Evolutionary conservation across 2,329 filamentous ascomycete genomes (phyloP).

Genomic region (Trichoderma pleuroti): DNA sequence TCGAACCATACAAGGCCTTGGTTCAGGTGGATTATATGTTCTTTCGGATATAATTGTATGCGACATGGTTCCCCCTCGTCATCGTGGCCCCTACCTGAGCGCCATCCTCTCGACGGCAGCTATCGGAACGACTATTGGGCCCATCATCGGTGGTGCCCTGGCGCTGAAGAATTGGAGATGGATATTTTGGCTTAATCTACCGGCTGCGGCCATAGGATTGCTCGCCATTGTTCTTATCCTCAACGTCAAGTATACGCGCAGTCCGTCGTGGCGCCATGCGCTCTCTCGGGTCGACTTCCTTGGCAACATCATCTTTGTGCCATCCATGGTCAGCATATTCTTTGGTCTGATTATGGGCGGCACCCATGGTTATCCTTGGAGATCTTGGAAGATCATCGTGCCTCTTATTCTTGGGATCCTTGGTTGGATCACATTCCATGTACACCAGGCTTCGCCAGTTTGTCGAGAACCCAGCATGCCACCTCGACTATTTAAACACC

Average conservation of each 20-base stretch:
- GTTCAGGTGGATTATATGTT: conserved; percentile 31
- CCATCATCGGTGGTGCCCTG: conserved; percentile 32
- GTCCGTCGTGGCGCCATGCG: conserved; percentile 1
- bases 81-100: conserved; percentile 42
- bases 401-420: conserved; percentile 41
- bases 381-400: conserved; percentile 33
- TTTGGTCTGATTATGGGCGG: conserved; percentile 41
- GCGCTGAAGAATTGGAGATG: conserved; percentile 40
- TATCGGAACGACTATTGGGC: conserved; percentile 36
- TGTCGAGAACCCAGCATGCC: conserved; percentile 21
- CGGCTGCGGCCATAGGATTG: conserved; percentile 29
- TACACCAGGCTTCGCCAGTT: conserved; percentile 11
- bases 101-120: conserved; percentile 33
- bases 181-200: conserved; percentile 46
- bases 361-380: conserved; percentile 37
- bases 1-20: conserved; percentile 42
- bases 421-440: conserved; percentile 26
- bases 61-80: conserved; percentile 48
- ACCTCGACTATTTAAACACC: conserved; percentile 17
- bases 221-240: conserved; percentile 32
- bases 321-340: conserved; percentile 29
- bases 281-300: conserved; percentile 38
- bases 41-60: conserved; percentile 33
- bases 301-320: conserved; percentile 39
- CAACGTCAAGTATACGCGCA: conserved; percentile 28